Evolutionary conservation across 768 basidiomycete species (phyloP), one percentile per base, ranked within the genome.

Genomic region (Suillus americanus): DNA sequence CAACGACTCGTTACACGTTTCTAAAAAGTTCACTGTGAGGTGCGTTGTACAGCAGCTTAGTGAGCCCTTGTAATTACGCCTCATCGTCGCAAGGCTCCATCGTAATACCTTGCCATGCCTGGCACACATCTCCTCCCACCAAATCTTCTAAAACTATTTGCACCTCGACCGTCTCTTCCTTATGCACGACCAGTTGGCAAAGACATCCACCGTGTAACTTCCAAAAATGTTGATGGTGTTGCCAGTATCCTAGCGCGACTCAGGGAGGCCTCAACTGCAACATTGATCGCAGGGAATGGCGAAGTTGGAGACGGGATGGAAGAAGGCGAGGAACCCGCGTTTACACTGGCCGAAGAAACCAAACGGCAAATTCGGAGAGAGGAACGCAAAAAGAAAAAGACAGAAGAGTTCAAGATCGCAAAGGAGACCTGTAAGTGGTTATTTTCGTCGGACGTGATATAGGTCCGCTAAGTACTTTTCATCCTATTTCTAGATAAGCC

Each of bases 141-240:
- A 3, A 97, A 98, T 78, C 86, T 99, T 61, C 89, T 99, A 76
- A 95, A 97, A 75, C 90, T 99, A 69, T 99, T 99, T 76, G 90
- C 94, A 0, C 95, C 97, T 5, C 88, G 97, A 8, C 94, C 97
- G 1, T 92, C 90, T 3, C 85, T 98, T 4, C 91, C 91, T 1
- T 99, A 95, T 74, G 72, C 88, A 37, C 89, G 94, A 10, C 95
- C 97, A 0, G 82, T 94, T 40, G 94, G 92, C 74, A 89, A 80
- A 69, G 94, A 97, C 73, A 88, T 92, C 43, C 86, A 92, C 77
- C 86, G 87, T 38, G 83, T 94, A 64, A 83, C 79, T 40, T 73
- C 77, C 60, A 93, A 96, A 77, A 77, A 85, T 71, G 87, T 97
- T 28, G 66, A 72, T 13, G 95, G 95, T 38, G 91, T 97, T n/a